Evolutionary conservation across 805 yeast species (phyloP).

Genomic region (Candida morakotiae): DNA sequence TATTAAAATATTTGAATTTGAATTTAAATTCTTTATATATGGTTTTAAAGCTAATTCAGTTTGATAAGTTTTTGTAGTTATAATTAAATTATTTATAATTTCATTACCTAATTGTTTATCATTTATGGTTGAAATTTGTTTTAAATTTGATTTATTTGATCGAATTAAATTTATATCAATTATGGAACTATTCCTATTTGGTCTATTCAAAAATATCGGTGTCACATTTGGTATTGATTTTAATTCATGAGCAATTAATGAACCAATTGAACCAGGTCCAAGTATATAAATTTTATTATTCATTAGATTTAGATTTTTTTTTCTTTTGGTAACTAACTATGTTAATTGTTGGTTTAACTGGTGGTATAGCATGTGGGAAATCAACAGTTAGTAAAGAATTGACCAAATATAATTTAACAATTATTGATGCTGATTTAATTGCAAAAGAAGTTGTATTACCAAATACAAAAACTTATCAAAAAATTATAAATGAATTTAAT

Average conservation of each 20-base stretch:
- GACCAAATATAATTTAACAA: constrained; percentile 44
- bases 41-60: constrained; percentile 61
- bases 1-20: constrained; percentile 54
- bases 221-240: constrained; percentile 37
- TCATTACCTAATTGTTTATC: constrained; percentile 16
- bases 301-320: neutral
- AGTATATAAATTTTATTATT: constrained; percentile 29
- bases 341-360: constrained; percentile 94
- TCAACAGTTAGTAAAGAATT: constrained; percentile 76
- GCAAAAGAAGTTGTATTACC: constrained; percentile 86
- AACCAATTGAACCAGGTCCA: constrained; percentile 55
- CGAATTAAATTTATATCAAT: neutral
- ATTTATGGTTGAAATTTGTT: constrained; percentile 7
- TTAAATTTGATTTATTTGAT: too few species aligned
- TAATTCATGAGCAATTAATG: constrained; percentile 43
- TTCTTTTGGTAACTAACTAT: constrained; percentile 33
- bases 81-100: constrained; percentile 53
- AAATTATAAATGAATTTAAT: constrained; percentile 59
- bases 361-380: constrained; percentile 97
- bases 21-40: constrained; percentile 44
- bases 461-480: constrained; percentile 63
- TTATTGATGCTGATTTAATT: constrained; percentile 87
- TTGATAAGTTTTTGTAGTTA: constrained; percentile 79
- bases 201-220: constrained; percentile 30
- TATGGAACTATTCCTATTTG: neutral